Conservation (phyloP, 106 monocot genomes). For the Amphibolis antarctica region DNA sequence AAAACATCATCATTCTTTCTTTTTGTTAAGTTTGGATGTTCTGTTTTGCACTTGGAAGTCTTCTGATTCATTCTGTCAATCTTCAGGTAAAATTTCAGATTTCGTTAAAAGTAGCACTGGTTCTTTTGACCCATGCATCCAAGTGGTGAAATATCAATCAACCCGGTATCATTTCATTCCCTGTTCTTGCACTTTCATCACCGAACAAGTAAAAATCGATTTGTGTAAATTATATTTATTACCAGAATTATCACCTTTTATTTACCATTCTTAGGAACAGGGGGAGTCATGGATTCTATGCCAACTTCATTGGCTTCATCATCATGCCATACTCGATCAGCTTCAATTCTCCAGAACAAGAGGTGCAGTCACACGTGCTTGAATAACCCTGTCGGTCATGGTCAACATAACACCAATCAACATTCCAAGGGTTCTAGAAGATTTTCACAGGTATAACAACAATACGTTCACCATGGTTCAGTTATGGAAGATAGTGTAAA, state of each 20-base stretch:
- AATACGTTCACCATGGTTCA: constrained; percentile 2
- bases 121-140: constrained; percentile 64
- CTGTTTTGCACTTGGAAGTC: neutral
- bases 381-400: constrained; percentile 19
- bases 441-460: constrained; percentile 22
- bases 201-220: constrained; percentile 15
- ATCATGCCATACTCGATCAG: constrained; percentile 26
- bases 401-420: constrained; percentile 27
- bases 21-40: neutral
- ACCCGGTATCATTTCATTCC: constrained; percentile 2
- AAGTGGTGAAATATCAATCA: constrained; percentile 41
- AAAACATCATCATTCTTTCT: neutral
- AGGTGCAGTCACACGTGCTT: constrained; percentile 6
- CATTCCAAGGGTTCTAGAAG: constrained; percentile 18
- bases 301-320: constrained; percentile 33
- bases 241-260: neutral
- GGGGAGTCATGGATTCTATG: constrained; percentile 65
- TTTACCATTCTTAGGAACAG: constrained; percentile 23
- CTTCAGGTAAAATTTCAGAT: constrained; percentile 63
- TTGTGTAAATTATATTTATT: neutral
- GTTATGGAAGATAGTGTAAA: constrained; percentile 15
- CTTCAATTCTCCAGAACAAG: constrained; percentile 18
- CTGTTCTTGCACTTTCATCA: neutral
- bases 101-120: constrained; percentile 38
- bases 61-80: neutral